Conservation (phyloP, 768 basidiomycete species). For the Floccularia luteovirens region DNA sequence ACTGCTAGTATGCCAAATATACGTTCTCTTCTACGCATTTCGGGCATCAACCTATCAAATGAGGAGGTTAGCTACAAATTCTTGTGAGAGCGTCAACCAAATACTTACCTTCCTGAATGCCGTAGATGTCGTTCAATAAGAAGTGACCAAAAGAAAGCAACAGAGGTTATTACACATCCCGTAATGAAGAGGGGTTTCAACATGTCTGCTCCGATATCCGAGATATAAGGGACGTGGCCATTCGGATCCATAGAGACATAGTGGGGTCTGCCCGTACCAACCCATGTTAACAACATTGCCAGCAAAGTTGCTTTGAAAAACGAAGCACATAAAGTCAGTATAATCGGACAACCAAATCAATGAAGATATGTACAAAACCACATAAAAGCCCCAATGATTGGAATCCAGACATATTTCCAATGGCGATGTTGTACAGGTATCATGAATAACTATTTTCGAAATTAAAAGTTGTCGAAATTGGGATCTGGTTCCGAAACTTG, state of each 20-base stretch:
- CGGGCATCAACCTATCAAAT: slow-evolving; percentile 42
- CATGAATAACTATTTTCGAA: slow-evolving; percentile 11
- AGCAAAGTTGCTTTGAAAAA: slow-evolving; percentile 47
- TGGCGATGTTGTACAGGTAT: slow-evolving; percentile 28
- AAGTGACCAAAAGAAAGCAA: slow-evolving; percentile 54
- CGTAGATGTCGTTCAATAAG: slow-evolving; percentile 55
- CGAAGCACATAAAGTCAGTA: background rate
- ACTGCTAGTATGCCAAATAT: slow-evolving; percentile 52
- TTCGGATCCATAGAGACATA: slow-evolving; percentile 47
- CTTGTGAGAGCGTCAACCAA: background rate
- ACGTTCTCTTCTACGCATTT: slow-evolving; percentile 49
- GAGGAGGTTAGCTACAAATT: slow-evolving; percentile 2
- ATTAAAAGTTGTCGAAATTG: too few relatives aligned
- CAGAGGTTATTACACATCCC: slow-evolving; percentile 55
- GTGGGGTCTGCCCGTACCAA: slow-evolving; percentile 52
- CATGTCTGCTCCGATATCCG: slow-evolving; percentile 66
- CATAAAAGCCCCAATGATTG: slow-evolving; percentile 47
- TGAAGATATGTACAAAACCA: slow-evolving; percentile 49
- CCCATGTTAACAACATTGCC: slow-evolving; percentile 68
- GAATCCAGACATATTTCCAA: slow-evolving; percentile 62
- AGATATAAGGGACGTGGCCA: slow-evolving; percentile 74
- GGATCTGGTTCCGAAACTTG: too few relatives aligned
- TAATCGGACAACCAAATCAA: background rate
- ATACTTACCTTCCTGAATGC: slow-evolving; percentile 49
- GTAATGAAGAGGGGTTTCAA: slow-evolving; percentile 73